A percentile compares a stretch with the other conserved stretches of the same genome.
Conservation (phyloP, 768 basidiomycete species). For the Lactifluus subvellereus region DNA sequence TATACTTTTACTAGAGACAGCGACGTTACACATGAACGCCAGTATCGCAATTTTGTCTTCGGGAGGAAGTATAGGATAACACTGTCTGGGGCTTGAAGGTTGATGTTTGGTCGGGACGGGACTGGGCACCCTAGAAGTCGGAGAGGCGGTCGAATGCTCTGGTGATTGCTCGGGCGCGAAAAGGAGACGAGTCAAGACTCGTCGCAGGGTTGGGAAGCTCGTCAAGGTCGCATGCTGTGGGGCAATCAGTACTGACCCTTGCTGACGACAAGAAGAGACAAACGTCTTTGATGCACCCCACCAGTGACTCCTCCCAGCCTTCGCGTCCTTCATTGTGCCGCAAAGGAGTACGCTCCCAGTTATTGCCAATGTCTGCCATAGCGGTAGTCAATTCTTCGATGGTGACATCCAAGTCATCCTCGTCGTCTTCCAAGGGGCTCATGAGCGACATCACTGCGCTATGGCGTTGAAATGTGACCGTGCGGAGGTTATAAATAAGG, state of each 20-base stretch:
- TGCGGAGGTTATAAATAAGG: constrained; percentile 85
- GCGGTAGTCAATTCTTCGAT: constrained; percentile 59
- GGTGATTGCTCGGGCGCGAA: constrained; percentile 55
- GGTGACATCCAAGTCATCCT: constrained; percentile 47
- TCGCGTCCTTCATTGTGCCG: constrained; percentile 67
- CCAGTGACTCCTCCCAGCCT: constrained; percentile 88
- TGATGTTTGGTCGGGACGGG: constrained; percentile 38
- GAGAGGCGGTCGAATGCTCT: constrained; percentile 41
- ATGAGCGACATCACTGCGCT: constrained; percentile 66
- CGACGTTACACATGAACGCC: constrained; percentile 84
- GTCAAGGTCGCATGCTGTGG: constrained; percentile 64
- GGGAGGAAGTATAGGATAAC: constrained; percentile 68
- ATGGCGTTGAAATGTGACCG: constrained; percentile 70
- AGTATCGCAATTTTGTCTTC: constrained; percentile 82
- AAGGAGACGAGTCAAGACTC: constrained; percentile 64
- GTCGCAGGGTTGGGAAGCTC: constrained; percentile 68
- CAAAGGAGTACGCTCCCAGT: constrained; percentile 77
- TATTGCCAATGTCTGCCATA: constrained; percentile 78
- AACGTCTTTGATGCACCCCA: constrained; percentile 87
- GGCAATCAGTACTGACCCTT: neutral
- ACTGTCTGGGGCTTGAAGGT: constrained; percentile 51
- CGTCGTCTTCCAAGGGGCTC: constrained; percentile 37
- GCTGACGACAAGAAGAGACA: constrained; percentile 32
- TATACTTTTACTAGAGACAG: constrained; percentile 83
- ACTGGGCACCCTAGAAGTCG: constrained; percentile 41